These are phyloP conservation scores for Spencermartinsiella ligniputridi DNA, from an alignment of 1,139 yeast genomes.

Conservation along the genomic window DNA sequence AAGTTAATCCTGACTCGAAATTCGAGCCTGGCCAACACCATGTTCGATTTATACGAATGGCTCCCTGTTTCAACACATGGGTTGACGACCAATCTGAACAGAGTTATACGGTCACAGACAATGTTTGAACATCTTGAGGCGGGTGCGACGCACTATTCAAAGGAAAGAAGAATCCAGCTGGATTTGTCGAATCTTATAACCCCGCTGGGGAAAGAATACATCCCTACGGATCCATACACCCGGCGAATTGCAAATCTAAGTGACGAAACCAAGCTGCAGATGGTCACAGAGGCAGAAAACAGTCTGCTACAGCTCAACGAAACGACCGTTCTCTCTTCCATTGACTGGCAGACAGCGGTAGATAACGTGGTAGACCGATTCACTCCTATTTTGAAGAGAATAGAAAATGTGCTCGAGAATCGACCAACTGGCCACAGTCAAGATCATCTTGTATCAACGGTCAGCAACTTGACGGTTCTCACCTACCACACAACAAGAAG, in stretches of 20 bases:
- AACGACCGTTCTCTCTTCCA: constrained; percentile 38
- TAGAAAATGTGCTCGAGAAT: constrained; percentile 25
- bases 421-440: neutral
- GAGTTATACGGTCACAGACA: neutral
- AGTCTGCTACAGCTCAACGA: constrained; percentile 20
- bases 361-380: constrained; percentile 46
- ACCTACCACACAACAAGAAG: constrained; percentile 42
- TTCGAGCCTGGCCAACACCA: neutral
- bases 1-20: constrained; percentile 36
- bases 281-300: constrained; percentile 35
- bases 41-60: neutral
- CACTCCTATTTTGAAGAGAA: constrained; percentile 43
- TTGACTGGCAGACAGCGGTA: constrained; percentile 49
- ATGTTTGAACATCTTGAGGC: neutral
- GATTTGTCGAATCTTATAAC: constrained; percentile 50
- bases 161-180: constrained; percentile 43
- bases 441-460: constrained; percentile 12
- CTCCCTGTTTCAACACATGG: neutral
- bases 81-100: neutral
- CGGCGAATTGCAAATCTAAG: constrained; percentile 44
- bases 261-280: constrained; percentile 31
- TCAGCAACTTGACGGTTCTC: constrained; percentile 33
- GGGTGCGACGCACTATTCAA: neutral
- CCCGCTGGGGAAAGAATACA: constrained; percentile 44
- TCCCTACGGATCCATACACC: constrained; percentile 43